phyloP scores from a whole-genome alignment of 2,329 filamentous ascomycete genomes.

The Talaromyces sp. region DNA sequence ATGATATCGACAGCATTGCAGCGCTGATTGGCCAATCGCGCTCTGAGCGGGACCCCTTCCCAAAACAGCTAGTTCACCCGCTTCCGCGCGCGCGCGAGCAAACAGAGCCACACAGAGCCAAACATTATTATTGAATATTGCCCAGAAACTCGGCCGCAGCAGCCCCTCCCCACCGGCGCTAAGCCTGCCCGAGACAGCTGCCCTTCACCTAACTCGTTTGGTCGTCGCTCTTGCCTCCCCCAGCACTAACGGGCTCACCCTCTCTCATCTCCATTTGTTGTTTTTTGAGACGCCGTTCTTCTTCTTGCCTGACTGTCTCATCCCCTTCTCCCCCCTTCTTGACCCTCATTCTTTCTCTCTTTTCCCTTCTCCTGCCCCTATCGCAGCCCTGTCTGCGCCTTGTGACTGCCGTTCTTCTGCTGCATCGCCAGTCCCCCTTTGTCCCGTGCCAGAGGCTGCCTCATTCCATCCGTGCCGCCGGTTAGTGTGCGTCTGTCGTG shows the following conservation, averaged over 20 bases:
- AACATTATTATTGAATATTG: no score
- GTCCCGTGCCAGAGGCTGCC: conserved; percentile 10
- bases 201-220: conserved; percentile 1
- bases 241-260: conserved; percentile 8
- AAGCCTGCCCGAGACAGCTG: background rate
- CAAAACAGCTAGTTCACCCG: background rate
- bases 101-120: background rate
- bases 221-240: conserved; percentile 7
- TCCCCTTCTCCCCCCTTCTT: conserved; percentile 1
- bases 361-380: background rate
- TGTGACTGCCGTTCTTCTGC: conserved; percentile 7
- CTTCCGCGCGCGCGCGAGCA: background rate
- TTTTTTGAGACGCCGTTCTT: conserved; percentile 7
- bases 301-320: conserved; percentile 7
- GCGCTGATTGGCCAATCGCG: background rate
- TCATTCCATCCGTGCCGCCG: conserved; percentile 26
- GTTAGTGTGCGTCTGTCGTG: conserved; percentile 34
- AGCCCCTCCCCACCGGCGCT: background rate
- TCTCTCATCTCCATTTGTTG: conserved; percentile 6
- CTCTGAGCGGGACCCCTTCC: background rate
- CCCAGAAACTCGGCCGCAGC: background rate
- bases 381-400: conserved; percentile 4
- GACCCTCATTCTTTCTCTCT: background rate
- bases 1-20: background rate
- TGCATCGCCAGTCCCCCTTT: conserved; percentile 7